phyloP scores from a whole-genome alignment of 2,329 filamentous ascomycete genomes.

The Ophiostoma sp. region DNA sequence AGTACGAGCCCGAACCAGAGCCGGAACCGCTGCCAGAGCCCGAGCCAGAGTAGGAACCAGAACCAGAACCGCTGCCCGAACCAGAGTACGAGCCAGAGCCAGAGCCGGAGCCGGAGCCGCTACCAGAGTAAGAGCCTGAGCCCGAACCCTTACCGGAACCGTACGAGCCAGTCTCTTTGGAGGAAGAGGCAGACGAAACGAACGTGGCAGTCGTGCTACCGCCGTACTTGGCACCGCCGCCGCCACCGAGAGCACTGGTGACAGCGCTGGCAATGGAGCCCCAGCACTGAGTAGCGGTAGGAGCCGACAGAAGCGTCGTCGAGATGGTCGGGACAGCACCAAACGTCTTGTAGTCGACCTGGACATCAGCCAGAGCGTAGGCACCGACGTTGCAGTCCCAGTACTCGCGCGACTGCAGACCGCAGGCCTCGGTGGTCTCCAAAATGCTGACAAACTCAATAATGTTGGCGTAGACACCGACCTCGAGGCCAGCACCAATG shows the following conservation, averaged over 20 bases:
- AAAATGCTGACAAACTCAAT: conserved; percentile 53
- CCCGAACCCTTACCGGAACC: not conserved
- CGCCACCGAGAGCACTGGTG: not conserved
- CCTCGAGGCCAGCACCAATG: conserved; percentile 45
- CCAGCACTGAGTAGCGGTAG: conserved; percentile 42
- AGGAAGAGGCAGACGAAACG: not conserved
- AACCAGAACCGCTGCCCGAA: not conserved
- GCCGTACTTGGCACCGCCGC: not conserved
- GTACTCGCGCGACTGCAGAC: conserved; percentile 39
- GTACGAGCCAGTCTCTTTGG: not conserved
- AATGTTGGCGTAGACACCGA: conserved; percentile 53
- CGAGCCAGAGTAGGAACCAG: not conserved
- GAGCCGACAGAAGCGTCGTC: conserved; percentile 42
- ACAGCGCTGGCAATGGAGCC: conserved; percentile 21
- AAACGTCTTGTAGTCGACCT: conserved; percentile 42
- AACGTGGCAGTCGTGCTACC: not conserved
- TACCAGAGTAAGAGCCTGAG: not conserved
- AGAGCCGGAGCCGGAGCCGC: not conserved
- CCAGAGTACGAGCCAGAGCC: not conserved
- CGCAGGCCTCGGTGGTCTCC: conserved; percentile 41
- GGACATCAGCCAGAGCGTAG: conserved; percentile 39
- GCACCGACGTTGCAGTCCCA: conserved; percentile 45
- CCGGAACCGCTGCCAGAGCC: not conserved
- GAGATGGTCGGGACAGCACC: conserved; percentile 44
- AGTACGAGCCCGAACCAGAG: not conserved